Conservation (phyloP, 2,329 filamentous ascomycete species). For the Chaetomium olivaceum region DNA sequence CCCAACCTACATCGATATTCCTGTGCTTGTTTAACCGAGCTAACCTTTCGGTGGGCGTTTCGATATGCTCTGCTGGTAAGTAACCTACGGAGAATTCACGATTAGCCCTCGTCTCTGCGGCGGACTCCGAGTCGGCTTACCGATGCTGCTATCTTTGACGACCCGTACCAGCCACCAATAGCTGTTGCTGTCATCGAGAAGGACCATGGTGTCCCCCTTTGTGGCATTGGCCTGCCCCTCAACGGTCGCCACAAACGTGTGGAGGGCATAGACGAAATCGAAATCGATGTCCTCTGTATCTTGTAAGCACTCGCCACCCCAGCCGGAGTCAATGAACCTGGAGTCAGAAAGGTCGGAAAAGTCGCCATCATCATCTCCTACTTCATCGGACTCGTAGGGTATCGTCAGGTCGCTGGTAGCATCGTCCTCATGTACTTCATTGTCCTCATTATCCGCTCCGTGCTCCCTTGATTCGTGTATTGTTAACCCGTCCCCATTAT, state of each 20-base stretch:
- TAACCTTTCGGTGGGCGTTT: slow-evolving; percentile 92
- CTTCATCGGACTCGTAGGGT: slow-evolving; percentile 46
- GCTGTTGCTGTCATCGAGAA: slow-evolving; percentile 97
- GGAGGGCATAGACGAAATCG: slow-evolving; percentile 97
- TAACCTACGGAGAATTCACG: slow-evolving; percentile 64
- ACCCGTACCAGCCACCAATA: slow-evolving; percentile 99
- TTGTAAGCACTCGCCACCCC: slow-evolving; percentile 83
- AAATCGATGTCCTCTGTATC: slow-evolving; percentile 98
- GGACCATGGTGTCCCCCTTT: slow-evolving; percentile 97
- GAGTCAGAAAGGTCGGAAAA: slow-evolving; percentile 56
- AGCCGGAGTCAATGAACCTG: slow-evolving; percentile 69
- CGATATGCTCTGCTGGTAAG: slow-evolving; percentile 94
- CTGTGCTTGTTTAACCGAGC: slow-evolving; percentile 95
- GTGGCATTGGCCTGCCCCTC: slow-evolving; percentile 98
- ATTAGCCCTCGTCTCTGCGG: slow-evolving; percentile 27
- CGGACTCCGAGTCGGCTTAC: slow-evolving; percentile 41
- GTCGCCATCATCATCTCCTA: slow-evolving; percentile 63
- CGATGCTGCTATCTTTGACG: slow-evolving; percentile 96
- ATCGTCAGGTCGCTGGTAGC: slow-evolving; percentile 39
- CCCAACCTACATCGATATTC: slow-evolving; percentile 81
- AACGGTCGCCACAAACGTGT: slow-evolving; percentile 96
- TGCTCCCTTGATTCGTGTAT: background rate
- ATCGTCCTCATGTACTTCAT: slow-evolving; percentile 8
- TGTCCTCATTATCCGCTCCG: background rate
- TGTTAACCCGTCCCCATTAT: background rate